A percentile compares a stretch with the other conserved stretches of the same genome.
Conservation (phyloP, 129 eudicot genomes). For the Heracleum sosnowskyi region DNA sequence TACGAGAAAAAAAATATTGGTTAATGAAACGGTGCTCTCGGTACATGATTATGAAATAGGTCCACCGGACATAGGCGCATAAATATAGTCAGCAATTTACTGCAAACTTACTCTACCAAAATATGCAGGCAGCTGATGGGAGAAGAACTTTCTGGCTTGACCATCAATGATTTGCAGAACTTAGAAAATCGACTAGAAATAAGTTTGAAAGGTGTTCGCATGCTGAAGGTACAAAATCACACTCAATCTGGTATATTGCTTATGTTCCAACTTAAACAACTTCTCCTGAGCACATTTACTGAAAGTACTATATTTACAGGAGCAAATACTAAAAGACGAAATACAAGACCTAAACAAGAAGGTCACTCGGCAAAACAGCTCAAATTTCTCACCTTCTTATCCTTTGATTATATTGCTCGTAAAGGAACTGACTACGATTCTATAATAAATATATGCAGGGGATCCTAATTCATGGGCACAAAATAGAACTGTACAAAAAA, state of each 20-base stretch:
- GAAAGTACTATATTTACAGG: conserved; percentile 37
- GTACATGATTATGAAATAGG: too few species aligned
- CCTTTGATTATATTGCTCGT: neutral
- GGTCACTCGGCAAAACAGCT: conserved; percentile 26
- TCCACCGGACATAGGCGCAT: neutral
- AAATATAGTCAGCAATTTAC: neutral
- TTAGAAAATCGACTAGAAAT: conserved; percentile 50
- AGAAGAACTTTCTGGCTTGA: conserved; percentile 63
- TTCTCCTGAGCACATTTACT: neutral
- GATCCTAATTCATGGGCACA: conserved; percentile 49
- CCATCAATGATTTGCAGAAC: conserved; percentile 44
- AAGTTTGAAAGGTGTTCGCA: conserved; percentile 57
- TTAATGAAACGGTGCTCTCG: too few species aligned
- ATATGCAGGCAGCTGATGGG: conserved; percentile 64
- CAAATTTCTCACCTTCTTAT: neutral
- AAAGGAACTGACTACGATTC: conserved; percentile 8
- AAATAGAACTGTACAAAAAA: conserved; percentile 51
- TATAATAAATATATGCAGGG: conserved; percentile 41
- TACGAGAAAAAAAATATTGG: too few species aligned
- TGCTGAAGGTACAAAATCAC: conserved; percentile 42
- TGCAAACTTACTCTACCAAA: neutral
- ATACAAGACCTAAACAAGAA: conserved; percentile 46
- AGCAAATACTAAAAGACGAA: conserved; percentile 42
- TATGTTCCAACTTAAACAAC: neutral
- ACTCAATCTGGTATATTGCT: neutral